These are phyloP conservation scores for Gastrodia elata DNA, from an alignment of 106 monocot genomes.

Conservation along the genomic window DNA sequence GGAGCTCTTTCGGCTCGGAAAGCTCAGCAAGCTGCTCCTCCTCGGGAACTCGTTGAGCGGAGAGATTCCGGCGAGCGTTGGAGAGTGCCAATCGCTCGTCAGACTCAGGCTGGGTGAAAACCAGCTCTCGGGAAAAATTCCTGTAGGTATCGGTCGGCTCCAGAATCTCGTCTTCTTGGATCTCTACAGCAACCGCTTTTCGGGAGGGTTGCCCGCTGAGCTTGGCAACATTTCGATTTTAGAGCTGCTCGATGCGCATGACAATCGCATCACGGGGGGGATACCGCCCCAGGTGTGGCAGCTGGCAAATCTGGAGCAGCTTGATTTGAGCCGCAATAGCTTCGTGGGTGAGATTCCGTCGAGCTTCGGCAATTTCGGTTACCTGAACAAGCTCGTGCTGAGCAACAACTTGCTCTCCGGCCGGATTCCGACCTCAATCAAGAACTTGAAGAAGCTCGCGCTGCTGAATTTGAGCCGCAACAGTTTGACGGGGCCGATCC, in stretches of 20 bases:
- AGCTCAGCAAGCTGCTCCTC: constrained; percentile 83
- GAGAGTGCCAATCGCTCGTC: constrained; percentile 60
- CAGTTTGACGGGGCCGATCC: constrained; percentile 38
- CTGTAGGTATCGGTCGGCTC: constrained; percentile 43
- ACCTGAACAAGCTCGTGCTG: constrained; percentile 61
- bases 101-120: constrained; percentile 76
- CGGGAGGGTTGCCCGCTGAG: constrained; percentile 43
- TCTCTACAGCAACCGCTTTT: constrained; percentile 50
- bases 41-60: constrained; percentile 64
- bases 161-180: constrained; percentile 69
- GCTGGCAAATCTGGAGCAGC: constrained; percentile 77
- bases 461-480: constrained; percentile 60
- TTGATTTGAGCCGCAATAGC: constrained; percentile 66
- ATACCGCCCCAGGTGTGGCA: constrained; percentile 55
- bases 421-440: constrained; percentile 38
- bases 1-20: constrained; percentile 58
- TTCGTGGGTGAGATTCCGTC: constrained; percentile 66
- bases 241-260: constrained; percentile 74
- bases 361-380: constrained; percentile 60
- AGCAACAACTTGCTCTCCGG: constrained; percentile 47
- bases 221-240: constrained; percentile 50
- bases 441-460: constrained; percentile 55
- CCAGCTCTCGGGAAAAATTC: constrained; percentile 56
- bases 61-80: constrained; percentile 32
- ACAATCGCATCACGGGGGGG: constrained; percentile 52